phyloP scores from a whole-genome alignment of 2,329 filamentous ascomycete genomes.

The Pseudomassariella vexata region DNA sequence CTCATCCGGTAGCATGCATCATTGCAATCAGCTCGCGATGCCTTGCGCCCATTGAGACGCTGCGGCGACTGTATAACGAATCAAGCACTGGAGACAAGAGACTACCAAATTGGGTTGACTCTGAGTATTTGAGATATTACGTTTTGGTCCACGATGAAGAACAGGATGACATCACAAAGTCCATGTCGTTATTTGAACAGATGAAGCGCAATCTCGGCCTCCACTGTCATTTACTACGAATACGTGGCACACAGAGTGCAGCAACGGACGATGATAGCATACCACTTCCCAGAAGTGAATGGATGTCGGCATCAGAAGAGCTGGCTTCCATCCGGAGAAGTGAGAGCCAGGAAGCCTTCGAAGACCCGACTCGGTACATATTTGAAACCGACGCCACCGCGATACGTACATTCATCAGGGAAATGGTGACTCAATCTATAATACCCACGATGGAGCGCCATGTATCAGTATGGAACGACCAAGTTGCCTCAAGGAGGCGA shows the following conservation, averaged over 20 bases:
- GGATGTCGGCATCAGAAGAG: slow-evolving; percentile 85
- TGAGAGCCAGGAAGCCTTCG: slow-evolving; percentile 64
- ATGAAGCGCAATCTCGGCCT: slow-evolving; percentile 99
- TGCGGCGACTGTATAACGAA: slow-evolving; percentile 76
- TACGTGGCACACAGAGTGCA: slow-evolving; percentile 79
- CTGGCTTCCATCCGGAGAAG: slow-evolving; percentile 65
- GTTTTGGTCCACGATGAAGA: slow-evolving; percentile 96
- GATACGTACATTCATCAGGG: slow-evolving; percentile 82
- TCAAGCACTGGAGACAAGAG: slow-evolving; percentile 72
- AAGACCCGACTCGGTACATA: slow-evolving; percentile 69
- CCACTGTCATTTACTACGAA: slow-evolving; percentile 84
- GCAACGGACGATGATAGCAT: slow-evolving; percentile 89
- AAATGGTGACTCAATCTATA: slow-evolving; percentile 92
- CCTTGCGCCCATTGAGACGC: slow-evolving; percentile 74
- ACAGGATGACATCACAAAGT: slow-evolving; percentile 83
- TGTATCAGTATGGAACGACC: slow-evolving; percentile 91
- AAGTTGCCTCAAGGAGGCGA: slow-evolving; percentile 83
- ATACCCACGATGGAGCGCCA: slow-evolving; percentile 94
- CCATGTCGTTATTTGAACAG: slow-evolving; percentile 87
- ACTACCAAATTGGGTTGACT: slow-evolving; percentile 80
- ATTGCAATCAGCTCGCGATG: slow-evolving; percentile 93
- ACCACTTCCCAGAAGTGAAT: slow-evolving; percentile 74
- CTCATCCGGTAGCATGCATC: slow-evolving; percentile 88
- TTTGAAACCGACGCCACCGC: slow-evolving; percentile 90
- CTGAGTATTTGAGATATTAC: slow-evolving; percentile 92